Evolutionary conservation across 768 basidiomycete species (phyloP).

Genomic region (Boletus rubropictus): DNA sequence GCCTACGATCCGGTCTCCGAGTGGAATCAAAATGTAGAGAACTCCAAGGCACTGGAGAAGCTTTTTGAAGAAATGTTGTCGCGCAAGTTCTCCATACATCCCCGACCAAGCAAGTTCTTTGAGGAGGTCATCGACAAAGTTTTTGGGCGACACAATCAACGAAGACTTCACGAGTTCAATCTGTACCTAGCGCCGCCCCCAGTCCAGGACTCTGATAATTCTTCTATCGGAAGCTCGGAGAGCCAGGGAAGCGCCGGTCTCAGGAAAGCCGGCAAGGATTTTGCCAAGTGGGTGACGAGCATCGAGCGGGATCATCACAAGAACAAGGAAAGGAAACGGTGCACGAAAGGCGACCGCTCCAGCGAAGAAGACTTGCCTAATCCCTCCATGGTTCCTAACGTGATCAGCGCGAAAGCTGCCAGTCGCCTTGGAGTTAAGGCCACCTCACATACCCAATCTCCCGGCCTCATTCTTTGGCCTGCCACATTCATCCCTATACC

Average conservation of each 20-base stretch:
- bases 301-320: constrained; percentile 34
- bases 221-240: constrained; percentile 24
- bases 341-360: constrained; percentile 22
- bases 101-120: constrained; percentile 48
- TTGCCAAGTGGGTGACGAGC: constrained; percentile 32
- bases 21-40: constrained; percentile 37
- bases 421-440: constrained; percentile 33
- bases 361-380: constrained; percentile 21
- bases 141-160: constrained; percentile 46
- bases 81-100: constrained; percentile 45
- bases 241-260: constrained; percentile 17
- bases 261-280: constrained; percentile 30
- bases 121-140: constrained; percentile 38
- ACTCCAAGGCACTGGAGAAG: constrained; percentile 47
- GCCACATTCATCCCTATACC: constrained; percentile 53
- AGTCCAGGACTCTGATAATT: constrained; percentile 16
- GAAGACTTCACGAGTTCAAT: constrained; percentile 44
- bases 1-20: constrained; percentile 26
- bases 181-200: constrained; percentile 51
- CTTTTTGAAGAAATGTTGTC: constrained; percentile 57
- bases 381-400: constrained; percentile 24
- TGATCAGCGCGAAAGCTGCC: constrained; percentile 34
- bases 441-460: constrained; percentile 42
- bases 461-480: constrained; percentile 58
- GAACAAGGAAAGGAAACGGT: constrained; percentile 23